phyloP scores from a whole-genome alignment of 495 filamentous ascomycete genomes.

The Jackrogersella minutella region DNA sequence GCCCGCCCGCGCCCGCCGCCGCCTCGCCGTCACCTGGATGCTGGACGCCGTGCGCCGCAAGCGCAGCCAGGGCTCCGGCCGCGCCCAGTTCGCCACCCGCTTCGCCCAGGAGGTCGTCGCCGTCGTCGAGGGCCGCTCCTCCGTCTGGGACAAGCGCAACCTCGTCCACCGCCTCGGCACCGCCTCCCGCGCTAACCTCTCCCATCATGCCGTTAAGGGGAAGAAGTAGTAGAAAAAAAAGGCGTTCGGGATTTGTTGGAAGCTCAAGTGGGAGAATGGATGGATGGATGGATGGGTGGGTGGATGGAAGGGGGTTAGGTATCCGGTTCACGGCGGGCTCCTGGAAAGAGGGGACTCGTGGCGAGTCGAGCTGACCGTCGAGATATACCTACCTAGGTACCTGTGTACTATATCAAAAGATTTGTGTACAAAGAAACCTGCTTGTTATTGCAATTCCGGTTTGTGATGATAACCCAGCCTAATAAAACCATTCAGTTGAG shows the following conservation, averaged over 20 bases:
- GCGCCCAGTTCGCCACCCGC: constrained; percentile 71
- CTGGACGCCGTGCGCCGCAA: constrained; percentile 79
- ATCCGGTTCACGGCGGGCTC: too few species aligned
- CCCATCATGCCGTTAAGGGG: constrained; percentile 25
- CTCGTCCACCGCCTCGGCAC: constrained; percentile 78
- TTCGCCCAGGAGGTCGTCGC: constrained; percentile 88
- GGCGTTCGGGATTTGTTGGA: too few species aligned
- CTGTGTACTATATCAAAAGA: constrained; percentile 12
- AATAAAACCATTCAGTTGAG: too few species aligned
- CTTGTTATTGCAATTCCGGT: too few species aligned
- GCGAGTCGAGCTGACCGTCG: background rate
- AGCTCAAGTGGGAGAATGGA: background rate
- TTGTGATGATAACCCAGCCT: too few species aligned
- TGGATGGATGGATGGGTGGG: background rate
- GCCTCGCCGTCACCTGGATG: constrained; percentile 86
- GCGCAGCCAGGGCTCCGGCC: constrained; percentile 68
- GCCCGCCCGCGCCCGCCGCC: constrained; percentile 73
- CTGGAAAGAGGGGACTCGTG: background rate
- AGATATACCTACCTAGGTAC: background rate
- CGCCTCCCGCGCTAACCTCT: constrained; percentile 74
- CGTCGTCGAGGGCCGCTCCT: constrained; percentile 85
- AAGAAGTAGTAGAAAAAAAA: too few species aligned
- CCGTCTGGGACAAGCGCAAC: constrained; percentile 81
- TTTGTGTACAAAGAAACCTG: constrained; percentile 8
- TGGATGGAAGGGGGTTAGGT: too few species aligned